These are phyloP conservation scores for Calocera viscosa DNA, from an alignment of 768 basidiomycete species.

Conservation along the genomic window DNA sequence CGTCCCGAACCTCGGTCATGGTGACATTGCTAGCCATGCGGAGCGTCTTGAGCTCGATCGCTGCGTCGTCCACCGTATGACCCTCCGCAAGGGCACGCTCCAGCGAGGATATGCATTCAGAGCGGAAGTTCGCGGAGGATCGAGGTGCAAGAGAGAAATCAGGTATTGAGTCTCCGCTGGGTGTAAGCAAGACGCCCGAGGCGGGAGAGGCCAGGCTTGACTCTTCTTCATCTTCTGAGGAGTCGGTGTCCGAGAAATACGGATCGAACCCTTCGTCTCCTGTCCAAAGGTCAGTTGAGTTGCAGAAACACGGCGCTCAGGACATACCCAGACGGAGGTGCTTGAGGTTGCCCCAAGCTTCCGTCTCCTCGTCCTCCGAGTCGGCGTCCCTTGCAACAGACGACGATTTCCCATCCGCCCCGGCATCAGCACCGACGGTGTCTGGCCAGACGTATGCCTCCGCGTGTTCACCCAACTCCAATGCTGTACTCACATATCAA, in stretches of 20 bases:
- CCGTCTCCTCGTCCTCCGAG: constrained; percentile 50
- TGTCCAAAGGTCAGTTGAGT: constrained; percentile 20
- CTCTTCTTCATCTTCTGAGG: constrained; percentile 28
- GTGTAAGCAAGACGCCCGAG: constrained; percentile 38
- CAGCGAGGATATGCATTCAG: constrained; percentile 70
- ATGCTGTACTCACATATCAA: neutral
- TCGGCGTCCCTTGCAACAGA: constrained; percentile 23
- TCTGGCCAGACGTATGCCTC: constrained; percentile 4
- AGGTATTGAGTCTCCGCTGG: constrained; percentile 22
- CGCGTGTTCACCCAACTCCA: neutral
- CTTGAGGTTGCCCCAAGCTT: constrained; percentile 39
- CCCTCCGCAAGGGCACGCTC: constrained; percentile 86
- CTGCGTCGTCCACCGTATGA: constrained; percentile 83
- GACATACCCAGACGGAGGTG: constrained; percentile 59
- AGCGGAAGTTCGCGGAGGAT: constrained; percentile 50
- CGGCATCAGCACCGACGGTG: neutral
- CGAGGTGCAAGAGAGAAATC: constrained; percentile 19
- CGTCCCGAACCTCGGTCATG: constrained; percentile 70
- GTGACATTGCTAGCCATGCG: constrained; percentile 95
- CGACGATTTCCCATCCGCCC: neutral
- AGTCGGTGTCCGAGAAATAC: constrained; percentile 41
- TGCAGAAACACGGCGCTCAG: neutral
- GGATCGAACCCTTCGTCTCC: constrained; percentile 56
- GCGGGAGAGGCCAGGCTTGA: constrained; percentile 30
- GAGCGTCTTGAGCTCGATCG: constrained; percentile 88